Evolutionary conservation across 768 basidiomycete species (phyloP), one percentile per base, ranked within the genome.

Genomic region (Hirschioporus abietinus): DNA sequence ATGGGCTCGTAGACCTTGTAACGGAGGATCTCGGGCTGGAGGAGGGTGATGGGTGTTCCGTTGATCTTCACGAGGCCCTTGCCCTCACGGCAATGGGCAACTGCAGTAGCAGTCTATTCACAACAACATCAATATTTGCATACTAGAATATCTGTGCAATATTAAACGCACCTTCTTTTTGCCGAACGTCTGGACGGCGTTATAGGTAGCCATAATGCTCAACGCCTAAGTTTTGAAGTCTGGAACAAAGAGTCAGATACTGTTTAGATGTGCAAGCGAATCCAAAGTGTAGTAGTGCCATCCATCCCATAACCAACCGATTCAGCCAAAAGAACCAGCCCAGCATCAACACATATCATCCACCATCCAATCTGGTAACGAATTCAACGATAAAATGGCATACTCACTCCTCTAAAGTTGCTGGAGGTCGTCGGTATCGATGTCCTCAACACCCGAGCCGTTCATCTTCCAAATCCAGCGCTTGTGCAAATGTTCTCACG

Each of bases 131-230:
- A 66, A n/a, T 25, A 18, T 26, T 23, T 52, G 25, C 7, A 61
- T 12, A 26, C 36, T 26, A 5, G 9, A 25, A 5, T 1, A 25
- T 18, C 1, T 61, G 15, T 17, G 25, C 35, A 60, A 66, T 10
- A 26, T 35, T 1, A 24, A 12, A 71, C 87, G 70, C 77, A 86
- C 94, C 92, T 98, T 98, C 90, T 99, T 99, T 93, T 99, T 99
- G 81, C 96, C 96, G 82, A 99, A 99, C 70, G 94, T 96, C 79
- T 98, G 96, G 72, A 99, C 96, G 83, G 96, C 94, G 83, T 93
- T 93, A 71, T 80, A 79, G 73, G 83, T 84, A 72, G 88, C 86
- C 91, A 92, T 93, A 80, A 81, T 86, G 75, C 71, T 67, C 61
- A 58, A 57, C 65, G 67, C 66, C 63, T 63, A 17, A 30, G 24